phyloP scores from a whole-genome alignment of 768 basidiomycete genomes.

The Kondoa malvinella region DNA sequence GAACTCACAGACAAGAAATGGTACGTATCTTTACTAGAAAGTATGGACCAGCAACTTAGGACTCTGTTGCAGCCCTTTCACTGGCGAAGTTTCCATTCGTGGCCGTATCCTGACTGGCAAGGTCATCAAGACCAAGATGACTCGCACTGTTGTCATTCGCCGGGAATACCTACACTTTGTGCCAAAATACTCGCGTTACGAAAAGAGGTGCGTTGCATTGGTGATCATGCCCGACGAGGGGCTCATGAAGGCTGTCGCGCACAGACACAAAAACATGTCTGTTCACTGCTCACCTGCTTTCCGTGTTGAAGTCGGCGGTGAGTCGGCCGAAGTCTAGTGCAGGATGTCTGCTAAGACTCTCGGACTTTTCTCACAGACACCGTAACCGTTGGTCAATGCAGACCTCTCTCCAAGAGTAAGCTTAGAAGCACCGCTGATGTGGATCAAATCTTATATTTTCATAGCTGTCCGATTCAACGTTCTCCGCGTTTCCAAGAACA shows the following conservation, averaged over 20 bases:
- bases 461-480: constrained; percentile 83
- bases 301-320: constrained; percentile 88
- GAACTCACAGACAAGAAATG: constrained; percentile 94
- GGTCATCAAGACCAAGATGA: constrained; percentile 98
- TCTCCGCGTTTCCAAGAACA: constrained; percentile 51
- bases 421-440: background rate
- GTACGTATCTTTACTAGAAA: background rate
- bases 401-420: constrained; percentile 8
- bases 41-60: background rate
- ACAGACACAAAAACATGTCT: constrained; percentile 80
- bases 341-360: constrained; percentile 73
- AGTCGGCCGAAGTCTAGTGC: constrained; percentile 96
- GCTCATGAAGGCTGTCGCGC: background rate
- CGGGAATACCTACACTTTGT: constrained; percentile 66
- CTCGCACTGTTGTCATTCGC: constrained; percentile 91
- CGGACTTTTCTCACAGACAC: background rate
- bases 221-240: constrained; percentile 22
- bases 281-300: constrained; percentile 95
- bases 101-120: constrained; percentile 96
- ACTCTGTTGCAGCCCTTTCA: constrained; percentile 49
- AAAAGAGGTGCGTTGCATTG: constrained; percentile 41
- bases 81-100: constrained; percentile 88
- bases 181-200: constrained; percentile 99
- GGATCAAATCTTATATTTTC: background rate
- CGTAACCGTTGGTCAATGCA: background rate